phyloP scores from a whole-genome alignment of 257 asterid genomes.

The Nicotiana benthamiana region DNA sequence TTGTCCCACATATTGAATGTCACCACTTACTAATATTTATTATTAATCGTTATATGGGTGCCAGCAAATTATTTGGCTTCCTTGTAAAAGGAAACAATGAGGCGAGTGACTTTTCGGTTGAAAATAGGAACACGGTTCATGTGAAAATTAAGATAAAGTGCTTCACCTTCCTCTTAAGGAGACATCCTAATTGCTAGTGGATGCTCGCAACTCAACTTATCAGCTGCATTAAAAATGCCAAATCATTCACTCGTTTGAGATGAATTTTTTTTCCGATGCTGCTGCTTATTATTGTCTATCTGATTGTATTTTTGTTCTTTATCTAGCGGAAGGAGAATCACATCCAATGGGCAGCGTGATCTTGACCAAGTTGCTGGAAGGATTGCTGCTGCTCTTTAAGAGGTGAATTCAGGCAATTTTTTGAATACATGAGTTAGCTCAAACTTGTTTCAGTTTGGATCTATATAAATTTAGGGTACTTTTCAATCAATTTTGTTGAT shows the following conservation, averaged over 20 bases:
- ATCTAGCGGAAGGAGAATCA: slow-evolving; percentile 72
- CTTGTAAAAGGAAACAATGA: neutral
- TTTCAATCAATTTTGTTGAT: neutral
- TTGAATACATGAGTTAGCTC: neutral
- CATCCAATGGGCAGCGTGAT: slow-evolving; percentile 78
- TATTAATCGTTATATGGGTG: neutral
- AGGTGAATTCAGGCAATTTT: slow-evolving; percentile 2
- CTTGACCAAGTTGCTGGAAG: slow-evolving; percentile 89
- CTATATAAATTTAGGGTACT: neutral
- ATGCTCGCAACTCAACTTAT: neutral
- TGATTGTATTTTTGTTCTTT: neutral
- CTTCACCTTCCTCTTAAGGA: neutral
- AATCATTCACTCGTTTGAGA: neutral
- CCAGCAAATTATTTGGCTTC: neutral
- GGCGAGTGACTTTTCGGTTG: neutral
- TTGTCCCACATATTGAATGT: neutral
- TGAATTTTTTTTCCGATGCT: neutral
- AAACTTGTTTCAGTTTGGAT: neutral
- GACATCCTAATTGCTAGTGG: neutral
- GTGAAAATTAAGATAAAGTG: neutral
- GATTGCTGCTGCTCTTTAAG: slow-evolving; percentile 45
- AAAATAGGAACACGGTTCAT: neutral
- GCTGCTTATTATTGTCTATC: neutral
- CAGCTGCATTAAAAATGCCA: neutral
- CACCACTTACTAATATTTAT: neutral